These are phyloP conservation scores for Skeletonema menzelii DNA, from an alignment of 108 stramenopile species.

Conservation along the genomic window DNA sequence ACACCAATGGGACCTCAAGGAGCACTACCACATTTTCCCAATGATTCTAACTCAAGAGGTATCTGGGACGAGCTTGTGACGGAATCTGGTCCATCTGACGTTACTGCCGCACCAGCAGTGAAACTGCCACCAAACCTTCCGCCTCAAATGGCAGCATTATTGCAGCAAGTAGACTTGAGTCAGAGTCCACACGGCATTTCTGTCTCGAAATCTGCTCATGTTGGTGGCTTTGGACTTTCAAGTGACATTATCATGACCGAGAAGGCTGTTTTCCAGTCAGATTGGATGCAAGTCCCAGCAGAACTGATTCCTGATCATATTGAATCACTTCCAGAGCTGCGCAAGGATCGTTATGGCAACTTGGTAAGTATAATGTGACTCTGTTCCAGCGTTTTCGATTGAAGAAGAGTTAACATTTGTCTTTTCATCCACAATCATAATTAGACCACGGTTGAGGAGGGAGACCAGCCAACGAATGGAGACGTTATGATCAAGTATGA, in stretches of 20 bases:
- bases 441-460: slow-evolving; percentile 45
- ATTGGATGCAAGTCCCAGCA: slow-evolving; percentile 43
- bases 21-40: slow-evolving; percentile 33
- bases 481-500: slow-evolving; percentile 56
- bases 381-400: too few relatives aligned
- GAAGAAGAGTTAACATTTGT: too few relatives aligned
- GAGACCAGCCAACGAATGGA: slow-evolving; percentile 49
- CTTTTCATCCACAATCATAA: too few relatives aligned
- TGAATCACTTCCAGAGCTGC: slow-evolving; percentile 36
- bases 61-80: slow-evolving; percentile 38
- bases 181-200: slow-evolving; percentile 38
- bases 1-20: slow-evolving; percentile 42
- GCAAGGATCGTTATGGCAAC: slow-evolving; percentile 46
- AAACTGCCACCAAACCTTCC: slow-evolving; percentile 27
- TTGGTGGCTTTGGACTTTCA: slow-evolving; percentile 49
- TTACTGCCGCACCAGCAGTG: slow-evolving; percentile 6
- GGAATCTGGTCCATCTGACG: slow-evolving; percentile 17
- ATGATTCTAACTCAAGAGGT: slow-evolving; percentile 37
- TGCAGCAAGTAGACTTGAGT: slow-evolving; percentile 25
- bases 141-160: slow-evolving; percentile 28
- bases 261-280: slow-evolving; percentile 37
- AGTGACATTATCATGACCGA: slow-evolving; percentile 38
- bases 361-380: slow-evolving; percentile 9
- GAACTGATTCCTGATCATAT: slow-evolving; percentile 46
- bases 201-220: slow-evolving; percentile 40